Conservation (phyloP, 2,329 filamentous ascomycete species). For the Exophiala sp. region DNA sequence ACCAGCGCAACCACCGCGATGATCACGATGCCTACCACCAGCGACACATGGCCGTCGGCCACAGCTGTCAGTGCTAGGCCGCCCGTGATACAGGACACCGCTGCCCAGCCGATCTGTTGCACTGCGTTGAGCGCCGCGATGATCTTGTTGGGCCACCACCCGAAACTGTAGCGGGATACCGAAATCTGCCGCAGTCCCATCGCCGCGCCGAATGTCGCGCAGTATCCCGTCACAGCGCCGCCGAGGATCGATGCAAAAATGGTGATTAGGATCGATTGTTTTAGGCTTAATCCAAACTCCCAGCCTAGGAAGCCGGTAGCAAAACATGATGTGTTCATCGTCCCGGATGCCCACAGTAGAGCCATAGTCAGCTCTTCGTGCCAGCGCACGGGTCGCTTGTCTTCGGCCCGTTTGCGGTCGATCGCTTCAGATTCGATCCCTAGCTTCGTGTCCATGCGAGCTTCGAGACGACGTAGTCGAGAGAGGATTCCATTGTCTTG, state of each 20-base stretch:
- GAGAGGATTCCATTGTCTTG: constrained; percentile 23
- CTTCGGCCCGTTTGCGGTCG: constrained; percentile 42
- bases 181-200: constrained; percentile 32
- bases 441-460: constrained; percentile 41
- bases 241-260: constrained; percentile 29
- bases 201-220: constrained; percentile 37
- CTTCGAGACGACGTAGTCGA: constrained; percentile 32
- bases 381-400: constrained; percentile 39
- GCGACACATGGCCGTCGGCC: constrained; percentile 32
- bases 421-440: constrained; percentile 47
- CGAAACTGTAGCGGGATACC: constrained; percentile 30
- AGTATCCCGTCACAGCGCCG: constrained; percentile 23
- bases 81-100: constrained; percentile 33
- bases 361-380: constrained; percentile 37
- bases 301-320: constrained; percentile 30
- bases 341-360: constrained; percentile 42
- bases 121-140: constrained; percentile 30
- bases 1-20: constrained; percentile 29
- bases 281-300: constrained; percentile 29
- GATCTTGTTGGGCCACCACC: constrained; percentile 31
- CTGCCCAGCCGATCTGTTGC: constrained; percentile 31
- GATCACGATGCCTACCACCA: constrained; percentile 32
- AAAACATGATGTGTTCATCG: constrained; percentile 40
- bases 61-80: constrained; percentile 34
- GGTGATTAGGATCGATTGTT: constrained; percentile 27